A percentile compares a stretch with the other conserved stretches of the same genome.
These are phyloP conservation scores for Trichophyton simii DNA, from an alignment of 2,329 filamentous ascomycete species.

Conservation along the genomic window DNA sequence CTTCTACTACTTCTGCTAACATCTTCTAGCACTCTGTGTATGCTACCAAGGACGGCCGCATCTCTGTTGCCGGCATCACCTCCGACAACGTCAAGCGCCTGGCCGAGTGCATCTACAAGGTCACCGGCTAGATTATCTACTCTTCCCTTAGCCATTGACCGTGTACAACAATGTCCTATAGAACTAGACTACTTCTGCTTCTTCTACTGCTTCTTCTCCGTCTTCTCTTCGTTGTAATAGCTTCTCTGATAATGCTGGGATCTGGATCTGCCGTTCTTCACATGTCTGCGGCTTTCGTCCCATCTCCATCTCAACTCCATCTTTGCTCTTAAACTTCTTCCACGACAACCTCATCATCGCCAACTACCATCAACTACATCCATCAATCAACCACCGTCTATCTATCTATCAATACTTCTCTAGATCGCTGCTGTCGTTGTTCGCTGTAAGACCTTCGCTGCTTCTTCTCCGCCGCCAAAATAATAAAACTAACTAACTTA, in stretches of 20 bases:
- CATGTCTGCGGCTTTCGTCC: neutral
- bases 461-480: no score
- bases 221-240: neutral
- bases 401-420: no score
- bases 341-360: no score
- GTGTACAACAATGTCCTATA: neutral
- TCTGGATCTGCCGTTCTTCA: neutral
- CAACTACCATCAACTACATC: no score
- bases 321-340: no score
- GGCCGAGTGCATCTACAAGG: conserved; percentile 40
- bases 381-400: no score
- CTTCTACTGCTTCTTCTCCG: neutral
- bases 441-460: no score
- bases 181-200: neutral
- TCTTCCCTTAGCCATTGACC: neutral
- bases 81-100: conserved; percentile 38
- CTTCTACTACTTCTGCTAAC: neutral
- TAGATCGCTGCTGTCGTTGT: no score
- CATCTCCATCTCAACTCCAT: no score
- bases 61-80: conserved; percentile 40
- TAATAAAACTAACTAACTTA: no score
- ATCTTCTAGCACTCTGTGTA: conserved; percentile 68
- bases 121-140: conserved; percentile 31
- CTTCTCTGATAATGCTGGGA: neutral
- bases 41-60: conserved; percentile 62